Percentiles rank a stretch among this genome's conserved stretches.
Evolutionary conservation across 768 basidiomycete genomes (phyloP).

Genomic region (Lactifluus subvellereus): DNA sequence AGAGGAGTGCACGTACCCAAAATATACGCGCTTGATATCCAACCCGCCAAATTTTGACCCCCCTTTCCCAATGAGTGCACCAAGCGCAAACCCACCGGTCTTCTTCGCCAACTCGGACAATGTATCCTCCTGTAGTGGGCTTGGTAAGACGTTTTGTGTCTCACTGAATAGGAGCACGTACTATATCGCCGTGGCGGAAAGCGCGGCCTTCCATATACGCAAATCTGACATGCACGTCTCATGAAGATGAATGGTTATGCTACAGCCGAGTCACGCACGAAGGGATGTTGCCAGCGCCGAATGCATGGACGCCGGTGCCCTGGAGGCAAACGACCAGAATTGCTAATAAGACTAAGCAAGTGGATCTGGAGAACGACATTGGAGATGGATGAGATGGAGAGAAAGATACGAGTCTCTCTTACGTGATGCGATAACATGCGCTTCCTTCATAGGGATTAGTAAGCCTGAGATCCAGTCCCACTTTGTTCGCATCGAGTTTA

Average conservation of each 20-base stretch:
- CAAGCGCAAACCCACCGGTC: conserved; percentile 52
- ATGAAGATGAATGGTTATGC: neutral
- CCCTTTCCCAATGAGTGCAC: conserved; percentile 50
- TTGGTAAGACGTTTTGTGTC: conserved; percentile 14
- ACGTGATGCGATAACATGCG: neutral
- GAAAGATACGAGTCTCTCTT: neutral
- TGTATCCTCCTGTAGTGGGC: conserved; percentile 55
- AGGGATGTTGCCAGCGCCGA: conserved; percentile 86
- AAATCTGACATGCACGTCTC: conserved; percentile 40
- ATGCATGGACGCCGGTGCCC: conserved; percentile 57
- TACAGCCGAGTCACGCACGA: conserved; percentile 6
- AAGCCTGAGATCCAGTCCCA: too few species aligned
- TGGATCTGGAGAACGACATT: conserved; percentile 12
- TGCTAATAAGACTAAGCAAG: conserved; percentile 39
- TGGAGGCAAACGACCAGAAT: conserved; percentile 51
- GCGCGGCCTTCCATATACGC: conserved; percentile 84
- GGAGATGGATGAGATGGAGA: neutral
- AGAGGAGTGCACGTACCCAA: conserved; percentile 47
- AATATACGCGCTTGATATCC: conserved; percentile 81
- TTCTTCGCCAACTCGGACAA: conserved; percentile 57
- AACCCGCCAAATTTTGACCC: conserved; percentile 66
- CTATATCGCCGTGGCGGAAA: conserved; percentile 87
- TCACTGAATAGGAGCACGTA: conserved; percentile 28
- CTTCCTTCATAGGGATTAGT: too few species aligned
- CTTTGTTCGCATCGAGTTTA: too few species aligned